These are phyloP conservation scores for Xylaria flabelliformis DNA, from an alignment of 495 filamentous ascomycete species.

Conservation along the genomic window DNA sequence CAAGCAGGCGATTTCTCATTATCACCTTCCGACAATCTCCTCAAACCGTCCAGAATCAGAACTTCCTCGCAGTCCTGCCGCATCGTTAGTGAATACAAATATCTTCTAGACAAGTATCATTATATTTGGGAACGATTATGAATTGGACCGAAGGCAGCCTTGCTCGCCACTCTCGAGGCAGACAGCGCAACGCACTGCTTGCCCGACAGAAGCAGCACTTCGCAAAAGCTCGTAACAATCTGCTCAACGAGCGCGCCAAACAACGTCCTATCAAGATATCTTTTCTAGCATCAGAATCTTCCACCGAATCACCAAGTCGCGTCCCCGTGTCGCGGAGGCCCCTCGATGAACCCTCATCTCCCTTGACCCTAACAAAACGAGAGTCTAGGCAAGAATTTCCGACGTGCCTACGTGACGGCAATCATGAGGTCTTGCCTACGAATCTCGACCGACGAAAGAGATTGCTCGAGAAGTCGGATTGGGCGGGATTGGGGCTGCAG, in stretches of 20 bases:
- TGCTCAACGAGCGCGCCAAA: conserved; percentile 26
- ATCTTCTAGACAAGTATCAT: conserved; percentile 11
- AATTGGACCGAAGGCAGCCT: conserved; percentile 56
- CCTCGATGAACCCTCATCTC: background rate
- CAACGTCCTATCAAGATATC: conserved; percentile 37
- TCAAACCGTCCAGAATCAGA: background rate
- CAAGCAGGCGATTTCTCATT: background rate
- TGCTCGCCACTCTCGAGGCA: conserved; percentile 44
- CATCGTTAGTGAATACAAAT: background rate
- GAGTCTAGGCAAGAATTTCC: background rate
- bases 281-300: conserved; percentile 29
- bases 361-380: conserved; percentile 17
- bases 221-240: conserved; percentile 44
- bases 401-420: background rate
- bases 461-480: conserved; percentile 39
- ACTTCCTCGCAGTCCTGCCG: background rate
- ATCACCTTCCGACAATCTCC: background rate
- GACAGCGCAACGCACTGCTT: conserved; percentile 43
- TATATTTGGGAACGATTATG: conserved; percentile 36
- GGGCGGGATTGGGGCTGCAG: conserved; percentile 40
- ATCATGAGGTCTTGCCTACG: conserved; percentile 1
- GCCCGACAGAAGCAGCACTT: conserved; percentile 51
- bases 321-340: conserved; percentile 17
- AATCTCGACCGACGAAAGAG: conserved; percentile 33
- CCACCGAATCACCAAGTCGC: conserved; percentile 5